Conservation (phyloP, 2,329 filamentous ascomycete species). For the Neobulgaria alba region DNA sequence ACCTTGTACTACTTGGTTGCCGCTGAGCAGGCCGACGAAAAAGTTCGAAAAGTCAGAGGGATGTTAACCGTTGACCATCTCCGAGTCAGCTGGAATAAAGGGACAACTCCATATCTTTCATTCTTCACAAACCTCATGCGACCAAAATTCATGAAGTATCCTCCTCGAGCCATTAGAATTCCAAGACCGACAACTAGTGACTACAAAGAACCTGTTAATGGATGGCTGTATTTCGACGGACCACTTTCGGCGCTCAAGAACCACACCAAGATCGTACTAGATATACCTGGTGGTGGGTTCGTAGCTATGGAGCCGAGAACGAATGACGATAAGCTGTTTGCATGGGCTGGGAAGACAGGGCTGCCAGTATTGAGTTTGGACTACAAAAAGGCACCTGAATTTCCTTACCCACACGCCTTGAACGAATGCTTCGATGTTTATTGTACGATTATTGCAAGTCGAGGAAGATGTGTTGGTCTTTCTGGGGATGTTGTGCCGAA, state of each 20-base stretch:
- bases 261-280: slow-evolving; percentile 71
- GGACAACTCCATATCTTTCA: slow-evolving; percentile 75
- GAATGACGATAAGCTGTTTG: slow-evolving; percentile 87
- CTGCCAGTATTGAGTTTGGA: slow-evolving; percentile 87
- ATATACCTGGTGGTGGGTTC: slow-evolving; percentile 90
- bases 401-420: slow-evolving; percentile 75
- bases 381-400: slow-evolving; percentile 80
- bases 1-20: slow-evolving; percentile 86
- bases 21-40: slow-evolving; percentile 91
- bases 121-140: slow-evolving; percentile 65
- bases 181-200: slow-evolving; percentile 70
- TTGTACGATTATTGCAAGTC: slow-evolving; percentile 59
- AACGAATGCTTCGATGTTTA: slow-evolving; percentile 88
- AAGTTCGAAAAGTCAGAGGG: slow-evolving; percentile 82
- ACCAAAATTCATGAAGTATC: slow-evolving; percentile 71
- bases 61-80: slow-evolving; percentile 86
- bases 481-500: slow-evolving; percentile 57
- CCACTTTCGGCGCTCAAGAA: slow-evolving; percentile 67
- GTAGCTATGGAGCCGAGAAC: slow-evolving; percentile 94
- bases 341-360: slow-evolving; percentile 84
- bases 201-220: slow-evolving; percentile 74
- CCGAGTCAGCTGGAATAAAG: slow-evolving; percentile 91
- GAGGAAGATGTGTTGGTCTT: slow-evolving; percentile 68
- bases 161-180: slow-evolving; percentile 76
- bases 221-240: slow-evolving; percentile 92